phyloP scores from a whole-genome alignment of 768 basidiomycete species.

The Botryobasidium botryosum region DNA sequence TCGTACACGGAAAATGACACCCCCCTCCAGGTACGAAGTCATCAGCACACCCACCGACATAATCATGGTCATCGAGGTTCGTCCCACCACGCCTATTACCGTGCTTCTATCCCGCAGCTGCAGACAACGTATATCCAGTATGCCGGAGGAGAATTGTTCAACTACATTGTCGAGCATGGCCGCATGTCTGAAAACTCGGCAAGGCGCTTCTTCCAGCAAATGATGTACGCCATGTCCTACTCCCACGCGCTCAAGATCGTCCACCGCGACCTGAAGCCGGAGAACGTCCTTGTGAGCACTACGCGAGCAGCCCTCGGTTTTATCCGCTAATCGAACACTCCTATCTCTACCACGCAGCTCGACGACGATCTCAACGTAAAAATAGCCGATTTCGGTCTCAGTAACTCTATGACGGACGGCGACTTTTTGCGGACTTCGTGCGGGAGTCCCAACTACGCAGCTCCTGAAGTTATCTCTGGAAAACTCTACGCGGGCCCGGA shows the following conservation, averaged over 20 bases:
- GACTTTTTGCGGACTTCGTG: conserved; percentile 96
- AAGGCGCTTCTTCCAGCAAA: conserved; percentile 92
- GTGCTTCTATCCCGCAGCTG: neutral
- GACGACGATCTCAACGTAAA: conserved; percentile 44
- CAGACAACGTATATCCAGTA: conserved; percentile 24
- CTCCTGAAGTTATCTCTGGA: conserved; percentile 93
- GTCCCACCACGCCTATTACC: neutral
- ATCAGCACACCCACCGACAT: conserved; percentile 92
- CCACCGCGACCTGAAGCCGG: conserved; percentile 94
- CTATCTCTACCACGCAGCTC: too few relatives aligned
- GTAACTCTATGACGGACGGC: conserved; percentile 40
- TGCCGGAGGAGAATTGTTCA: conserved; percentile 92
- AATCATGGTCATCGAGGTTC: conserved; percentile 81
- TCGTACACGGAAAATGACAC: too few relatives aligned
- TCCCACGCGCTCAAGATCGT: conserved; percentile 94
- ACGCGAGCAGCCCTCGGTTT: conserved; percentile 59
- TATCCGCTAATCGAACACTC: conserved; percentile 13
- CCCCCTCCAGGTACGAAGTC: conserved; percentile 29
- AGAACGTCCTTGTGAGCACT: conserved; percentile 86
- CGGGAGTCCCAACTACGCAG: conserved; percentile 96
- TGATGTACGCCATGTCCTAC: conserved; percentile 94
- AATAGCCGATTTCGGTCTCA: conserved; percentile 87
- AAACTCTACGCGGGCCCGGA: conserved; percentile 93
- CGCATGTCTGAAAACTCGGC: conserved; percentile 78
- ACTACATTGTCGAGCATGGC: conserved; percentile 92